Base-by-base conservation (phyloP, 768 basidiomycete species). In the Lentinula raphanica region DNA sequence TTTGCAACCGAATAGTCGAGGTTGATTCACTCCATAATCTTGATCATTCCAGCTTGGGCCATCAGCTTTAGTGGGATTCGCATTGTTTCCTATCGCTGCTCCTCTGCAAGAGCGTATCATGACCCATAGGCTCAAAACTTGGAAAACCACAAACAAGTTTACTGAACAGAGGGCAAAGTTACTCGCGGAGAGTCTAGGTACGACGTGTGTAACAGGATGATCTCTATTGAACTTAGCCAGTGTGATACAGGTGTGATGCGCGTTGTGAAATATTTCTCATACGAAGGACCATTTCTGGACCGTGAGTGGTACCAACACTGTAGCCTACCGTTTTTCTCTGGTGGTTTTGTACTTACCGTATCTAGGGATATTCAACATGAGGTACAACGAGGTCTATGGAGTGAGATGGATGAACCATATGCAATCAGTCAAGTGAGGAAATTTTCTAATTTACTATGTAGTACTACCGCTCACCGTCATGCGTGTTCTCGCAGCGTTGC, bases 191-290 rank as follows among this genome's bases (percentile, higher is more conserved):
- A 78, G 87, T 6, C 67, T 90, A 9, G 78, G 85, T 76, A 67
- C 59, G 72, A 50, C 62, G 12, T 21, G 19, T 12, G 19, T 21
- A 44, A 31, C 19, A 19, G 4, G 12, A 48, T 25, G 12, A 11
- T 5, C 2, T 17, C 27, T n/a, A 46, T 48, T 15, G 12, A 58
- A n/a, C n/a, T 38, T 25, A 13, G n/a, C n/a, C n/a, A 46, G 21
- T 38, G 28, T 25, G 25, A n/a, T n/a, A n/a, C 54, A 79, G 81
- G 80, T 49, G 79, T 78, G 1, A 88, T 89, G 85, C 79, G 84
- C 3, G 78, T 88, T n/a, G 83, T 90, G 55, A 89, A 88, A 67
- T 87, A 85, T 64, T 90, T 90, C 67, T 85, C 82, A 27, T 89
- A 88, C 61, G 88, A 90, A 69, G 62, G 75, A 1, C 85, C 87